Conservation (phyloP, 495 filamentous ascomycete genomes). For the Poronia punctata region DNA sequence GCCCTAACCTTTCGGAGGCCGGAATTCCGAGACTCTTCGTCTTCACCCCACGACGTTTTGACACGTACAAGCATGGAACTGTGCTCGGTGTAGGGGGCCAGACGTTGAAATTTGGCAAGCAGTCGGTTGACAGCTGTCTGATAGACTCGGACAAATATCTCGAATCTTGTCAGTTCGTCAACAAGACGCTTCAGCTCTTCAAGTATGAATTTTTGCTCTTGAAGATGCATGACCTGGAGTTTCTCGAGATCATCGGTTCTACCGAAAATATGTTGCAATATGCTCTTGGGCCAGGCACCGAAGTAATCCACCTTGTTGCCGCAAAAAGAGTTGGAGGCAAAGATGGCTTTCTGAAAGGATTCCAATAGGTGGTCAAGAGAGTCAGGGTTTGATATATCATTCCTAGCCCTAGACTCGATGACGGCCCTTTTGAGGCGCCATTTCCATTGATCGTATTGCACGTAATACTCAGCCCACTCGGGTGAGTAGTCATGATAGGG, state of each 20-base stretch:
- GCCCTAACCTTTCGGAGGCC: too few species aligned
- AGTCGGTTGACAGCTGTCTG: not conserved
- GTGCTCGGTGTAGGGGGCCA: too few species aligned
- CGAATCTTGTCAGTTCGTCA: not conserved
- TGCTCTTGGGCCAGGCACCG: too few species aligned
- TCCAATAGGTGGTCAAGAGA: not conserved
- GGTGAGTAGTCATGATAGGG: conserved; percentile 12
- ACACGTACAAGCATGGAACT: too few species aligned
- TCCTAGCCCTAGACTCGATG: not conserved
- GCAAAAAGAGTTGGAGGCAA: not conserved
- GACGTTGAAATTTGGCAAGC: not conserved
- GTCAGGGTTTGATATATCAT: not conserved
- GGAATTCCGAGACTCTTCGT: too few species aligned
- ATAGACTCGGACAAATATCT: not conserved
- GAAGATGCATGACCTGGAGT: not conserved
- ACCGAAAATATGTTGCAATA: not conserved
- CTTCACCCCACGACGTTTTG: too few species aligned
- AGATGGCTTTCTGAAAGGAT: not conserved
- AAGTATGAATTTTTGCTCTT: not conserved
- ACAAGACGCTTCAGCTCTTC: not conserved
- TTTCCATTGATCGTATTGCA: conserved; percentile 20
- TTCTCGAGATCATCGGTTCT: not conserved
- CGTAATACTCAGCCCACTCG: conserved; percentile 19
- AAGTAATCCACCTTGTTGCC: not conserved
- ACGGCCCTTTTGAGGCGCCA: not conserved